Evolutionary conservation across 2,329 filamentous ascomycete species (phyloP), one percentile per base, ranked within the genome.

Genomic region (Ophiostoma himal-ulmi): DNA sequence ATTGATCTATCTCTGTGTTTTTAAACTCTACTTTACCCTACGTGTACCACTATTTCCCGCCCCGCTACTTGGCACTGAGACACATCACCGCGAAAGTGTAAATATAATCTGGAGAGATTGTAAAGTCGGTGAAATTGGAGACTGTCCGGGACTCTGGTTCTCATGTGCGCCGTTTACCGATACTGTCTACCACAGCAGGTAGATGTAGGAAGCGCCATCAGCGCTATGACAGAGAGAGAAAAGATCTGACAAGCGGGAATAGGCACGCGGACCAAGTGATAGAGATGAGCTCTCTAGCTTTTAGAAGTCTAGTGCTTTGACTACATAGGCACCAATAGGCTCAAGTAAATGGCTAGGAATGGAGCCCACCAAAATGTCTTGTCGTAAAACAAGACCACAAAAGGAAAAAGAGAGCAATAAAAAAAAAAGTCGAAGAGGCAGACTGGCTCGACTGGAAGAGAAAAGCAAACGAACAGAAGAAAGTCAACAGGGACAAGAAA

Each of bases 151-250:
- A 39, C 37, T 48, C n/a, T 48, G 41, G 13, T 13, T 44, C 13
- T 17, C 13, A 17, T 14, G 13, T 44, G 17, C 41, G 17, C 41
- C 14, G 41, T 13, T 14, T 13, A 44, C 41, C 41, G 41, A 44
- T 17, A 14, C 41, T 17, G 30, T 44, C 41, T 44, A 13, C 41
- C 41, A 44, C 11, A 39, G 30, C 30, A 30, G 30, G 30, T 10
- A 39, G 37, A 39, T 5, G 11, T 20, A n/a, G 44, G 52, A 26
- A 26, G n/a, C 52, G 52, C 13, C 52, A 26, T 26, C 52, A 57
- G n/a, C 52, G 52, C 52, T 57, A 57, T 57, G 52, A 57, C 52
- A 26, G 52, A 57, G n/a, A 57, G n/a, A 5, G 52, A n/a, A 57
- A 57, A 57, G 52, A 57, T 57, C 30, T 26, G 52, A 30, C 52